These are phyloP conservation scores for Diplodia intermedia DNA, from an alignment of 2,329 filamentous ascomycete genomes.

Conservation along the genomic window DNA sequence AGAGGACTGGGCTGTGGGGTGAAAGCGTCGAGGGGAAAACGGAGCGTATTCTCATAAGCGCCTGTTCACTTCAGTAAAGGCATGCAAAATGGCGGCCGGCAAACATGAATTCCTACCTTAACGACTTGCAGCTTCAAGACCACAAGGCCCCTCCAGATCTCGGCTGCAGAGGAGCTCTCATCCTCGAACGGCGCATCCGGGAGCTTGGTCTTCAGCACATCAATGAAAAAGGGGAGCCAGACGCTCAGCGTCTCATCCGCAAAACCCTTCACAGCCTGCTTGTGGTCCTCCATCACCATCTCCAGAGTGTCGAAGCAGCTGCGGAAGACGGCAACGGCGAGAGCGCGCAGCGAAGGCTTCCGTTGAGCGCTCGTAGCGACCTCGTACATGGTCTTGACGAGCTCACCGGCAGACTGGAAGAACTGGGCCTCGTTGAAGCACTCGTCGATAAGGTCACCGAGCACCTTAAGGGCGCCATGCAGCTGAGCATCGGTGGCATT, in stretches of 20 bases:
- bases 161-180: conserved; percentile 65
- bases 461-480: conserved; percentile 86
- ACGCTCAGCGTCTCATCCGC: conserved; percentile 81
- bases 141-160: conserved; percentile 80
- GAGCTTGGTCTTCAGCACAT: conserved; percentile 75
- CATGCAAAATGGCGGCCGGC: neutral
- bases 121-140: conserved; percentile 93
- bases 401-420: conserved; percentile 84
- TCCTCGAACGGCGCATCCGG: conserved; percentile 67
- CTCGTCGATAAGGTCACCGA: conserved; percentile 90
- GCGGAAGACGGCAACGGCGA: conserved; percentile 89
- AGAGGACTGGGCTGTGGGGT: conserved; percentile 81
- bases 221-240: conserved; percentile 91
- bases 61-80: conserved; percentile 55
- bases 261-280: conserved; percentile 83
- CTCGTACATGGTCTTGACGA: conserved; percentile 82
- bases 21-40: conserved; percentile 84
- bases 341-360: conserved; percentile 77
- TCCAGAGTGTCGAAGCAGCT: conserved; percentile 94
- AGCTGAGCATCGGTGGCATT: conserved; percentile 78
- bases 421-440: conserved; percentile 94
- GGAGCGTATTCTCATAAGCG: conserved; percentile 83
- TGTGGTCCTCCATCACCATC: conserved; percentile 94
- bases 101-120: conserved; percentile 59
- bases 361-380: conserved; percentile 78